These are phyloP conservation scores for Singerocomus inundabilis DNA, from an alignment of 1,284 basidiomycete species.

Conservation along the genomic window DNA sequence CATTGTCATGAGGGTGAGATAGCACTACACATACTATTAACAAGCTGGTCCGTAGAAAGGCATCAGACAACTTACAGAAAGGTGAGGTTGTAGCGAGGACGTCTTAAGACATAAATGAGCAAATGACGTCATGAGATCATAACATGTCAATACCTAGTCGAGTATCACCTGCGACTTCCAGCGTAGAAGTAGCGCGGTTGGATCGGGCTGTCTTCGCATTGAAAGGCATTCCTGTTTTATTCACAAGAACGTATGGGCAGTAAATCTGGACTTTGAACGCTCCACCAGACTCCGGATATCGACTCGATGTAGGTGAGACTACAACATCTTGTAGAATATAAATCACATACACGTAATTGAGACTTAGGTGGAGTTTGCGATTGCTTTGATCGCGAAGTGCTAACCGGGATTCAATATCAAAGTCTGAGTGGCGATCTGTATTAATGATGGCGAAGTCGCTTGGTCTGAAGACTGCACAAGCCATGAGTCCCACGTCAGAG, in stretches of 20 bases:
- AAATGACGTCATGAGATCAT: background rate
- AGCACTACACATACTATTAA: constrained; percentile 62
- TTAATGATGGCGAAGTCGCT: constrained; percentile 99
- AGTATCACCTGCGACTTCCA: constrained; percentile 84
- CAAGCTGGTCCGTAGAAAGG: constrained; percentile 35
- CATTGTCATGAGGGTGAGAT: constrained; percentile 80
- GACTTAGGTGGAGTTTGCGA: constrained; percentile 76
- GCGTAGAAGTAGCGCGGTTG: constrained; percentile 68
- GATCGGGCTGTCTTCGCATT: constrained; percentile 68
- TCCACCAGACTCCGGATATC: constrained; percentile 91
- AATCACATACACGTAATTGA: constrained; percentile 82
- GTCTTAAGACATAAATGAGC: constrained; percentile 39
- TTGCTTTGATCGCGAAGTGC: constrained; percentile 75
- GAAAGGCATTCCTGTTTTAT: constrained; percentile 92
- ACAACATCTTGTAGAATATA: background rate
- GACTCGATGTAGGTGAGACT: constrained; percentile 41
- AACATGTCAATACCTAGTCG: constrained; percentile 44
- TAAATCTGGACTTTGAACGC: constrained; percentile 98
- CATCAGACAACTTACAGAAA: constrained; percentile 63
- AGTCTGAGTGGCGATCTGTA: constrained; percentile 89
- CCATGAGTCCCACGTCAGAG: constrained; percentile 2
- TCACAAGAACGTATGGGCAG: constrained; percentile 89
- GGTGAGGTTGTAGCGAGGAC: constrained; percentile 60
- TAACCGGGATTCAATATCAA: constrained; percentile 77
- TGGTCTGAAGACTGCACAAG: constrained; percentile 76